These are phyloP conservation scores for Blastobotrys aristatus DNA, from an alignment of 1,139 yeast species.

Conservation along the genomic window DNA sequence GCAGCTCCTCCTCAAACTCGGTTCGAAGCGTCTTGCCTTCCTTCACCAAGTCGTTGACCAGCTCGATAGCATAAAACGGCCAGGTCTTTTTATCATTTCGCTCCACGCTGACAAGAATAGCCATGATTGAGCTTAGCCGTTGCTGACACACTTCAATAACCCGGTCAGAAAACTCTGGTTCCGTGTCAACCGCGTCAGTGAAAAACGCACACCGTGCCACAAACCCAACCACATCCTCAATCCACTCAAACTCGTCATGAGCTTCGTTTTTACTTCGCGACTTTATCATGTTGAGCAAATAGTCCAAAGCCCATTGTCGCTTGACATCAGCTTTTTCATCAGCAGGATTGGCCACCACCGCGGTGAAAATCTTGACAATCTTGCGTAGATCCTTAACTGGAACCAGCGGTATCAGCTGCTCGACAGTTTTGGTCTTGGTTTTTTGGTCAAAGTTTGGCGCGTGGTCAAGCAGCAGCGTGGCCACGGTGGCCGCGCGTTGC, in stretches of 20 bases:
- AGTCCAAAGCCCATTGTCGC: slow-evolving; percentile 66
- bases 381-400: slow-evolving; percentile 29
- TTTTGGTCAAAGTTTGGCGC: slow-evolving; percentile 72
- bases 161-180: slow-evolving; percentile 20
- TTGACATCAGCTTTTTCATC: slow-evolving; percentile 42
- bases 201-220: slow-evolving; percentile 57
- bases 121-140: slow-evolving; percentile 58
- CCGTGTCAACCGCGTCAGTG: slow-evolving; percentile 24
- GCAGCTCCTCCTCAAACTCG: slow-evolving; percentile 36
- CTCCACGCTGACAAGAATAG: slow-evolving; percentile 37
- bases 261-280: slow-evolving; percentile 19
- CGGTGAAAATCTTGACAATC: slow-evolving; percentile 35
- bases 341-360: slow-evolving; percentile 28
- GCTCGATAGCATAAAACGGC: slow-evolving; percentile 41
- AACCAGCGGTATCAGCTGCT: slow-evolving; percentile 40
- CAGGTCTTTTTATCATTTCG: slow-evolving; percentile 49
- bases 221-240: slow-evolving; percentile 47
- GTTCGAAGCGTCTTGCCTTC: slow-evolving; percentile 21
- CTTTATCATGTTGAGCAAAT: slow-evolving; percentile 49
- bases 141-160: slow-evolving; percentile 38
- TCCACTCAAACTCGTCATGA: slow-evolving; percentile 35
- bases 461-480: slow-evolving; percentile 50
- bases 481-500: slow-evolving; percentile 44
- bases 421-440: slow-evolving; percentile 68
- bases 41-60: slow-evolving; percentile 19